phyloP scores from a whole-genome alignment of 78 protist genomes.

The Dictyostelium intermedium region DNA sequence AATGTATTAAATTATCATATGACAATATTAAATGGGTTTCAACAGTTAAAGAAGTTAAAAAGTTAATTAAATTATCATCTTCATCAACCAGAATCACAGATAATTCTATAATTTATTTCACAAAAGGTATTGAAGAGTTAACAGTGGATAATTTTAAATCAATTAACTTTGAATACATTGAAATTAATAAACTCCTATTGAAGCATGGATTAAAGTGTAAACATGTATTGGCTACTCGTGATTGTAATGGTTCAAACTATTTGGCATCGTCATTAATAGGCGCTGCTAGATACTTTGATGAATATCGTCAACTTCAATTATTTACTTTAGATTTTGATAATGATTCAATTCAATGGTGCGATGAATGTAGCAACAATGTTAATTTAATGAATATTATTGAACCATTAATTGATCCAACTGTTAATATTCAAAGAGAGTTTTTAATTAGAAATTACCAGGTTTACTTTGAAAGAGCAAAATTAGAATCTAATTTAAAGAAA shows the following conservation, averaged over 20 bases:
- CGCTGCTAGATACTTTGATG: constrained; percentile 10
- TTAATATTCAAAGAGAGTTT: background rate
- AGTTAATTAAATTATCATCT: background rate
- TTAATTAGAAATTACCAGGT: background rate
- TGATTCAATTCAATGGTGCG: background rate
- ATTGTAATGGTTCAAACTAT: background rate
- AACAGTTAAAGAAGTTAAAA: background rate
- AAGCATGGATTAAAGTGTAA: background rate
- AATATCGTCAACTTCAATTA: background rate
- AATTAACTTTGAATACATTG: constrained; percentile 23
- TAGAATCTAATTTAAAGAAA: background rate
- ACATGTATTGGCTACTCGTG: background rate
- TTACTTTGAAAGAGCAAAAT: background rate
- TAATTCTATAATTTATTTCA: background rate
- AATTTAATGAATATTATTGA: background rate
- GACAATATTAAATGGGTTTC: background rate
- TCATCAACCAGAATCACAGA: background rate
- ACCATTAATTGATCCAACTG: background rate
- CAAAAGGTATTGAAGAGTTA: background rate
- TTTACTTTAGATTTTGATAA: constrained; percentile 8
- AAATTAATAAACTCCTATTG: constrained; percentile 9
- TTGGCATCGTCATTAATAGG: background rate
- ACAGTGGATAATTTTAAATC: background rate
- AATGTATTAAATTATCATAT: background rate
- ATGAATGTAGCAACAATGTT: background rate